phyloP scores from a whole-genome alignment of 805 yeast species.

The Saccharomycopsis fermentans region DNA sequence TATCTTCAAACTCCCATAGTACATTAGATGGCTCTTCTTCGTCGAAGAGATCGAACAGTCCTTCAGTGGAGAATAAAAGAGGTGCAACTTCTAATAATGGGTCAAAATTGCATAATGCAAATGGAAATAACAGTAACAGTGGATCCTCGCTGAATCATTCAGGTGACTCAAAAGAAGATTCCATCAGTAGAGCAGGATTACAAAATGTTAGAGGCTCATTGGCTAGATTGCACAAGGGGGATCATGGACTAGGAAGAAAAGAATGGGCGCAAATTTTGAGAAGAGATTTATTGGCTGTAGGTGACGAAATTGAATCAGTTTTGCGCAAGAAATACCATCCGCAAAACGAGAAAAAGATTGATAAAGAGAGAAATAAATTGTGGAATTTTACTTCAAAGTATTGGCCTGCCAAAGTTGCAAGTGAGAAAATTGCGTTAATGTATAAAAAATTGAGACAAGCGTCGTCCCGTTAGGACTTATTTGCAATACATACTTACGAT shows the following conservation, averaged over 20 bases:
- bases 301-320: conserved; percentile 50
- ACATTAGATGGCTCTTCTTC: conserved; percentile 12
- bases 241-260: conserved; percentile 59
- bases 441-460: conserved; percentile 44
- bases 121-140: neutral
- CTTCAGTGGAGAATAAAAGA: neutral
- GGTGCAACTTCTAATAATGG: neutral
- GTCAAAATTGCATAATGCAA: neutral
- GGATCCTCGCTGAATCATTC: conserved; percentile 46
- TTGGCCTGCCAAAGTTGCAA: conserved; percentile 84
- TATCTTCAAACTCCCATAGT: conserved; percentile 24
- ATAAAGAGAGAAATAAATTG: conserved; percentile 47
- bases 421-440: conserved; percentile 66
- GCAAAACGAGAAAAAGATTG: conserved; percentile 23
- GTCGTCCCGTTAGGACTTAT: neutral
- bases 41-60: conserved; percentile 11
- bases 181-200: conserved; percentile 47
- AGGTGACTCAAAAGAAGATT: conserved; percentile 50
- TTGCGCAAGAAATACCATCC: conserved; percentile 20
- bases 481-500: neutral
- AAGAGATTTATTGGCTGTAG: conserved; percentile 59
- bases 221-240: conserved; percentile 57
- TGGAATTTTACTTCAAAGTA: conserved; percentile 79
- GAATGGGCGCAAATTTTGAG: conserved; percentile 70
- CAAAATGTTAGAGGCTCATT: conserved; percentile 61